phyloP scores from a whole-genome alignment of 2,329 filamentous ascomycete genomes.

The Aspergillus unguis region DNA sequence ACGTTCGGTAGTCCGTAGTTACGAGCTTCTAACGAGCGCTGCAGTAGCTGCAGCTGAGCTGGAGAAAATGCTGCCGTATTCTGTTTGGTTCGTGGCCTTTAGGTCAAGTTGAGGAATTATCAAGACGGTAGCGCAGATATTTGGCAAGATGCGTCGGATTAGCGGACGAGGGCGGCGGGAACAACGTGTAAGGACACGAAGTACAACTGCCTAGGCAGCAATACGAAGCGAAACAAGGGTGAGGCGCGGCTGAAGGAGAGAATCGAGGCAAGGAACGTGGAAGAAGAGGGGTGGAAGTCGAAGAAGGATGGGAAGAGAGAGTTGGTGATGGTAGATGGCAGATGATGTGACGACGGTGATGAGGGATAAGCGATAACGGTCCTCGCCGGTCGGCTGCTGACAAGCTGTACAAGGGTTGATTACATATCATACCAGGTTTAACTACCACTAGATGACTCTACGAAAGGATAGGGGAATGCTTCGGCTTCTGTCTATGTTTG shows the following conservation, averaged over 20 bases:
- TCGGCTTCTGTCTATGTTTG: neutral
- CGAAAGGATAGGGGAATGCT: neutral
- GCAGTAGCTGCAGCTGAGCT: slow-evolving; percentile 4
- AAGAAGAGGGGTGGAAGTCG: neutral
- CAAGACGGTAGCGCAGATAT: slow-evolving; percentile 1
- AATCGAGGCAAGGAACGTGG: neutral
- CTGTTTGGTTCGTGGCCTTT: neutral
- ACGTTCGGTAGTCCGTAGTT: neutral
- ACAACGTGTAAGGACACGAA: neutral
- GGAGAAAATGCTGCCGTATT: neutral
- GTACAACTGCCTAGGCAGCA: neutral
- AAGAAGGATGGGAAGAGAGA: neutral
- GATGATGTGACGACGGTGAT: slow-evolving; percentile 11
- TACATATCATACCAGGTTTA: slow-evolving; percentile 6
- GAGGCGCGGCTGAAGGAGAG: neutral
- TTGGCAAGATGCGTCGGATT: slow-evolving; percentile 4
- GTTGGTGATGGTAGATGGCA: slow-evolving; percentile 2
- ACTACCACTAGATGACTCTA: neutral
- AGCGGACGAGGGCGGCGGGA: slow-evolving; percentile 2
- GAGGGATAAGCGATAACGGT: slow-evolving; percentile 8
- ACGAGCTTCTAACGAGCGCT: slow-evolving; percentile 1
- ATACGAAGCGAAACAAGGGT: neutral
- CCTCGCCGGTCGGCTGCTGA: slow-evolving; percentile 4
- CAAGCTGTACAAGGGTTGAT: slow-evolving; percentile 4
- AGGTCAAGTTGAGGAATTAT: neutral